Evolutionary conservation across 768 basidiomycete species (phyloP), one percentile per base, ranked within the genome.

Genomic region (Pisolithus microcarpus): DNA sequence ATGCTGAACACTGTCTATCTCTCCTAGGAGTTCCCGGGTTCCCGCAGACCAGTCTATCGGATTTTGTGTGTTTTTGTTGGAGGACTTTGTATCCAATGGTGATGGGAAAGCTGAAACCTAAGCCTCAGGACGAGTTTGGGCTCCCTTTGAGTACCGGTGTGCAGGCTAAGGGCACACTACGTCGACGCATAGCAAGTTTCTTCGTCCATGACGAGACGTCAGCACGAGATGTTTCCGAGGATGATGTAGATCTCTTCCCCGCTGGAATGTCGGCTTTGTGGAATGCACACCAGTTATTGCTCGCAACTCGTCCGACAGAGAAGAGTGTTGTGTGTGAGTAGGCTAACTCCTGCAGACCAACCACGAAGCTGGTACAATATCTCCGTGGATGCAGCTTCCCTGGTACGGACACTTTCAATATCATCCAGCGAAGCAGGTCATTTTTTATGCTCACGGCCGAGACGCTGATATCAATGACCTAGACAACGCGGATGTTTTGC

Each of bases 251-350:
- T 65, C 72, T 99, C 23, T 93, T 78, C 59, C 79, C 90, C 1
- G 79, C 82, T 0, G 95, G 95, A 1, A 98, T 99, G 95, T 70
- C 84, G 31, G 93, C 95, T 1, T 94, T 99, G 46, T 99, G 90
- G 88, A 85, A 77, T 61, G 84, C 91, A 0, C 92, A 96, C 62
- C 79, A 87, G 55, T 70, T 92, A 8, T 77, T 78, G 7, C 69
- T 82, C 51, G 68, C 50, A 24, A 64, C 71, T n/a, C 71, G 74
- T 30, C 76, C 80, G 37, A 58, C 65, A 8, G 84, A 81, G 7
- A 95, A 94, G 72, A 94, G 90, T 58, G 79, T 94, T 30, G 94
- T 91, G 61, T 97, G 94, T 59, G 95, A 95, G 93, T 94, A 61
- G 54, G 85, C 69, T n/a, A 28, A 24, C 13, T 47, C 16, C 28